Evolutionary conservation across 2,329 filamentous ascomycete genomes (phyloP), one percentile per base, ranked within the genome.

Genomic region (Ophiostoma himal-ulmi): DNA sequence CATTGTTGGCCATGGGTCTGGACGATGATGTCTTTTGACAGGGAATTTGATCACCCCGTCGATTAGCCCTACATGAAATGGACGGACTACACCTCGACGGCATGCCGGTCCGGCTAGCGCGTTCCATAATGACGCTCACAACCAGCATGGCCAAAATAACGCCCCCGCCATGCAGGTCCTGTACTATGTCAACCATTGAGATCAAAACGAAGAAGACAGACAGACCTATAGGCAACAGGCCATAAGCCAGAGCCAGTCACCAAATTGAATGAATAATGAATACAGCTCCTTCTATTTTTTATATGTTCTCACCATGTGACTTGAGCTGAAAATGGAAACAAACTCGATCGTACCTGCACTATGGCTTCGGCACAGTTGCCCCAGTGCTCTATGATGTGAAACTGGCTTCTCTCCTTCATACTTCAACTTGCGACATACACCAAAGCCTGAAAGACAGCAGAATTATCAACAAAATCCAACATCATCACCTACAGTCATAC

Each of bases 151-250:
- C 20, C 67, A 60, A n/a, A n/a, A 39, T 11, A 41, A 54, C 52
- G 52, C 52, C n/a, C 52, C 26, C 52, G 52, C 52, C n/a, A 54
- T 54, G 52, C 52, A 54, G 52, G 52, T 54, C 2, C n/a, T 54
- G 7, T 54, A 54, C 20, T 54, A 54, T 54, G n/a, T 10, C 52
- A 54, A 78, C 22, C 71, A n/a, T n/a, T 30, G 30, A 30, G 14
- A n/a, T 14, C 52, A 14, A 48, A 17, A 48, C 13, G 44, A 14
- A 48, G 11, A 48, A 48, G 44, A 48, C 13, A 14, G 44, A 17
- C 14, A 48, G 41, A 54, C 1, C 48, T 7, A 7, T n/a, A n/a
- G n/a, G n/a, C 30, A 30, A 30, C 4, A 30, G 30, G 3, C 30
- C 3, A 30, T 30, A 30, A 30, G 30, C 30, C 30, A 30, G 30